A percentile compares a stretch with the other conserved stretches of the same genome.
Conservation (phyloP, 1,139 yeast genomes). For the Arxiozyma heterogenica region DNA sequence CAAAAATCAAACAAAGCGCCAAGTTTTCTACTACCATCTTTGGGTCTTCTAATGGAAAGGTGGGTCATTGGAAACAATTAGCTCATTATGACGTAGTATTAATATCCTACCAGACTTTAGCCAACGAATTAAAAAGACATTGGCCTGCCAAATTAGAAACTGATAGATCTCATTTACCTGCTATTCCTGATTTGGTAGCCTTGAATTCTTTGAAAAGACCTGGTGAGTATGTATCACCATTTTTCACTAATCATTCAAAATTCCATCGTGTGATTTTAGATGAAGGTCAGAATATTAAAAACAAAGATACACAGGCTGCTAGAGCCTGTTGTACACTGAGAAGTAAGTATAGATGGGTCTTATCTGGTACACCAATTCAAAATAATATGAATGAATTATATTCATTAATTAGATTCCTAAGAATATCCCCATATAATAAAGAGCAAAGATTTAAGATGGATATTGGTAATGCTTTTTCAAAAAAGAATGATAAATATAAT, state of each 20-base stretch:
- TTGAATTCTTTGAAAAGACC: constrained; percentile 28
- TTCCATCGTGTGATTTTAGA: constrained; percentile 72
- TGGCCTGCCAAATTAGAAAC: constrained; percentile 23
- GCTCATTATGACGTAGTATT: constrained; percentile 59
- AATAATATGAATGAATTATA: constrained; percentile 72
- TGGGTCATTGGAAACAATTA: constrained; percentile 40
- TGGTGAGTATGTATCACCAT: constrained; percentile 51
- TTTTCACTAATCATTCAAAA: constrained; percentile 44
- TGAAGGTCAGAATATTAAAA: constrained; percentile 87
- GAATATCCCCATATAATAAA: constrained; percentile 57
- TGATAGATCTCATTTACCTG: constrained; percentile 23
- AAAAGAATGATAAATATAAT: constrained; percentile 32
- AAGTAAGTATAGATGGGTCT: constrained; percentile 58
- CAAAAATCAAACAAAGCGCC: constrained; percentile 45
- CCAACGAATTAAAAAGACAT: constrained; percentile 62
- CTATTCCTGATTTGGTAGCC: constrained; percentile 35
- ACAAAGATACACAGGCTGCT: constrained; percentile 57
- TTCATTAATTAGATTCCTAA: constrained; percentile 65
- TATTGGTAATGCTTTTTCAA: constrained; percentile 49
- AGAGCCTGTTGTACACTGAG: constrained; percentile 53
- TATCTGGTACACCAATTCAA: constrained; percentile 95
- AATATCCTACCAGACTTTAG: constrained; percentile 65
- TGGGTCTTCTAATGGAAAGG: constrained; percentile 45
- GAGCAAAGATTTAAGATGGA: constrained; percentile 49
- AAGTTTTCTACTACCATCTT: constrained; percentile 46